Evolutionary conservation across 164 flowering plant species (phyloP), one percentile per base, ranked within the genome.

Genomic region (Annona cherimola): DNA sequence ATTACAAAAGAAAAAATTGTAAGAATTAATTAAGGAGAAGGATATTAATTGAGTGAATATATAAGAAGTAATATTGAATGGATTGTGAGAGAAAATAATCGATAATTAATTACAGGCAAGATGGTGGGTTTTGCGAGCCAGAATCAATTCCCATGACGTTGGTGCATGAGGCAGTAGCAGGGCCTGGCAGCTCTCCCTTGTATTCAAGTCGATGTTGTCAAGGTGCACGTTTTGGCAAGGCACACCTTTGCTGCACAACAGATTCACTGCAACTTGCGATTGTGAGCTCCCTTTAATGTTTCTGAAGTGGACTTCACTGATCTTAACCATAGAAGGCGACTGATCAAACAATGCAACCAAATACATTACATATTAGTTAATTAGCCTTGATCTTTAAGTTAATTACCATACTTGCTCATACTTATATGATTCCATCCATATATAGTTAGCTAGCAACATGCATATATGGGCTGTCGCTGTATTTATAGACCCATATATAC

Each of bases 211-310:
- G 42, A 80, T 77, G 60, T 80, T 71, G 12, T 61, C 67, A 16
- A 74, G 45, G 54, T 50, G 45, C 7, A 80, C 73, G 9, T 64
- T n/a, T 42, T 75, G 5, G 42, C 80, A 80, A 55, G 79, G 80
- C 3, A 14, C 5, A 0, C 54, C 65, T 64, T 42, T 43, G 69
- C 79, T 74, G 42, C 82, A 80, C 5, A 46, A 4, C 14, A 80
- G 72, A 7, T 59, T 77, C 3, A 80, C 69, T 0, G 73, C 75
- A 0, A 70, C 59, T 26, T 63, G 44, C 0, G 76, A 42, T 18
- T 78, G 18, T 0, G 83, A 67, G 9, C 77, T 80, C 3, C 83
- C 83, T 9, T 60, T 41, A 45, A 77, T 77, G 67, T 75, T 63
- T 5, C 63, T 74, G 72, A 72, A 75, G 18, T n/a, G 74, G 1